These are phyloP conservation scores for Lasiodiplodia gonubiensis DNA, from an alignment of 2,329 filamentous ascomycete genomes.

Conservation along the genomic window DNA sequence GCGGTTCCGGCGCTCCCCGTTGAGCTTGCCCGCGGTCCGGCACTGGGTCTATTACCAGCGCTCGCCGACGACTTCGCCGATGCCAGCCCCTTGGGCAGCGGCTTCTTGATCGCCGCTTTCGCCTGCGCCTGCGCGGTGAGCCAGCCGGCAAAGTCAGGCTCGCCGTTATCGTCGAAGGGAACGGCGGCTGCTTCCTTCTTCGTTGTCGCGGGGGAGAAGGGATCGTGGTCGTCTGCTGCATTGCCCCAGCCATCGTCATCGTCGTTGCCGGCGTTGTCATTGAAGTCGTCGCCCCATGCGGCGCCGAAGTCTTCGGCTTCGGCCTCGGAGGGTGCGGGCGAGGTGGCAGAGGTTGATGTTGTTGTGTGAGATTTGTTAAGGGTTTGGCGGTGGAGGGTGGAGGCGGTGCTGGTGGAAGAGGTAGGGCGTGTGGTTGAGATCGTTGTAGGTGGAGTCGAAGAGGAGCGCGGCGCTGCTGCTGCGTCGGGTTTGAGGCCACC, in stretches of 20 bases:
- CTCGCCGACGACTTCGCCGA: conserved; percentile 56
- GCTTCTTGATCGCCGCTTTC: conserved; percentile 65
- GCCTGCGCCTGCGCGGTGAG: conserved; percentile 81
- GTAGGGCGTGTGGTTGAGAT: conserved; percentile 46
- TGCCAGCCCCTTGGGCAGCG: conserved; percentile 80
- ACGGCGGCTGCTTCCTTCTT: conserved; percentile 41
- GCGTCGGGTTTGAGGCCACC: conserved; percentile 41
- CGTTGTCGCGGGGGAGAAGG: conserved; percentile 48
- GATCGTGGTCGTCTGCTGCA: conserved; percentile 54
- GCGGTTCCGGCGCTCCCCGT: conserved; percentile 39
- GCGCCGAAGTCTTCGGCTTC: conserved; percentile 2
- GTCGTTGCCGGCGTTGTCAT: conserved; percentile 59
- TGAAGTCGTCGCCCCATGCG: conserved; percentile 68
- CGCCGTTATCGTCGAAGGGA: conserved; percentile 79
- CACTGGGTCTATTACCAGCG: conserved; percentile 43
- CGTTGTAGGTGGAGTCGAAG: conserved; percentile 53
- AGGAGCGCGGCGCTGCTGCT: conserved; percentile 53
- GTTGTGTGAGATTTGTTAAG: conserved; percentile 30
- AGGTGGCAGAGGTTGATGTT: conserved; percentile 32
- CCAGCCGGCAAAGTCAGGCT: conserved; percentile 97
- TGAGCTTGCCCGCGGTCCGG: conserved; percentile 39
- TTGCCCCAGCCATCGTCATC: conserved; percentile 73
- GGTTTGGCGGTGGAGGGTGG: conserved; percentile 56
- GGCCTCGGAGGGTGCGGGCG: conserved; percentile 36
- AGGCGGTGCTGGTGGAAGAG: conserved; percentile 53